These are phyloP conservation scores for Antrodiella citrinella DNA, from an alignment of 768 basidiomycete genomes.

Conservation along the genomic window DNA sequence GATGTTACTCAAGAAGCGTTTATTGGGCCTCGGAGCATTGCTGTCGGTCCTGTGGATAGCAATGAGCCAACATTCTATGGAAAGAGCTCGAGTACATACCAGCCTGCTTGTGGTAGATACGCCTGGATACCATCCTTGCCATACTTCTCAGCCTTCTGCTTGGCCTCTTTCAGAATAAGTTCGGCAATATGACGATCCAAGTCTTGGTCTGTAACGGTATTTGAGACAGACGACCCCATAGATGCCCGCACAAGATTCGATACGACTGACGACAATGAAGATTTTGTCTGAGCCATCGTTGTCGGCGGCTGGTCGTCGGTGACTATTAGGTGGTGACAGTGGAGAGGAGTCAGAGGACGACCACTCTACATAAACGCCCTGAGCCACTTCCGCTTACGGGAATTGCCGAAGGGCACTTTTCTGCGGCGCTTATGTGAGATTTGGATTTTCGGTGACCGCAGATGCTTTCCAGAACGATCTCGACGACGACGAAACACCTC, in stretches of 20 bases:
- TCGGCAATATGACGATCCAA: slow-evolving; percentile 90
- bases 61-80: background rate
- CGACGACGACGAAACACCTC: background rate
- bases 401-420: background rate
- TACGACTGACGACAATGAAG: slow-evolving; percentile 77
- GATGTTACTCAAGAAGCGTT: slow-evolving; percentile 76
- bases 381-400: too few relatives aligned
- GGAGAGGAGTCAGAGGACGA: too few relatives aligned
- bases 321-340: background rate
- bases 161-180: slow-evolving; percentile 87
- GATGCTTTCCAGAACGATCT: background rate
- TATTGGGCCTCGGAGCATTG: slow-evolving; percentile 73
- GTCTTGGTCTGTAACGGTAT: slow-evolving; percentile 67
- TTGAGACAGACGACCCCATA: slow-evolving; percentile 58
- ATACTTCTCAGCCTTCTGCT: slow-evolving; percentile 81
- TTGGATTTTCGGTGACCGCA: background rate
- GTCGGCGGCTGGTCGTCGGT: background rate
- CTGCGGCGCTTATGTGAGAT: background rate
- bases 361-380: too few relatives aligned
- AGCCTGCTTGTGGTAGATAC: slow-evolving; percentile 51
- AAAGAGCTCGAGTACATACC: slow-evolving; percentile 7
- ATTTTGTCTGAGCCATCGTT: slow-evolving; percentile 28
- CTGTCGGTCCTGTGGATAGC: slow-evolving; percentile 51
- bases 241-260: slow-evolving; percentile 72
- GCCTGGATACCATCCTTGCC: slow-evolving; percentile 70